These are phyloP conservation scores for Hypoxylon lienhwacheense DNA, from an alignment of 495 filamentous ascomycete species.

Conservation along the genomic window DNA sequence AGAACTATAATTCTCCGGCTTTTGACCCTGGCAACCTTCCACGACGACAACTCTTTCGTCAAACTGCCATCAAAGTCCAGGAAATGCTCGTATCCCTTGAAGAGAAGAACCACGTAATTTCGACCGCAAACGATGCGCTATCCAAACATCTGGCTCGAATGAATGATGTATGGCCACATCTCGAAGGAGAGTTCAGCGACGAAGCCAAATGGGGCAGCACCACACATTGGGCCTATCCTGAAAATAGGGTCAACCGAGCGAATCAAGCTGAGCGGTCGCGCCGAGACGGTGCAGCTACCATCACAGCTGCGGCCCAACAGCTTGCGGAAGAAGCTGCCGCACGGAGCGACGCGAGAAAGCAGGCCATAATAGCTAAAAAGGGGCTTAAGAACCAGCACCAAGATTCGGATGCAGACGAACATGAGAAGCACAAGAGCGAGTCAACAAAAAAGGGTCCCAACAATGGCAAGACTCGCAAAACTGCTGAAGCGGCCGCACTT, in stretches of 20 bases:
- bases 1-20: constrained; percentile 41
- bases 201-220: constrained; percentile 89
- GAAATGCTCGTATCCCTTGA: constrained; percentile 85
- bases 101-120: constrained; percentile 95
- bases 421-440: constrained; percentile 49
- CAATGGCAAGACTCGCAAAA: constrained; percentile 64
- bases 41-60: constrained; percentile 68
- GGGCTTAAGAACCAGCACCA: constrained; percentile 63
- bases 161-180: constrained; percentile 78
- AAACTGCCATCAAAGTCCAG: constrained; percentile 58
- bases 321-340: constrained; percentile 75
- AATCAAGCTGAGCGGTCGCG: constrained; percentile 68
- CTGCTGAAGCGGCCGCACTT: constrained; percentile 50
- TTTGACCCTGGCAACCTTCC: constrained; percentile 55
- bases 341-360: constrained; percentile 78
- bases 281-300: constrained; percentile 72
- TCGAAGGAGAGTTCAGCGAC: constrained; percentile 88
- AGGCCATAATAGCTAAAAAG: constrained; percentile 74
- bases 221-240: constrained; percentile 93
- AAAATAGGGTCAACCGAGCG: constrained; percentile 71
- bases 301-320: constrained; percentile 67
- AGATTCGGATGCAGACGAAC: constrained; percentile 80
- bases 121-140: constrained; percentile 83
- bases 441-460: constrained; percentile 58
- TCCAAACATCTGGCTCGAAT: constrained; percentile 82